Evolutionary conservation across 306 rosid genomes (phyloP).

Genomic region (Citrullus amarus): DNA sequence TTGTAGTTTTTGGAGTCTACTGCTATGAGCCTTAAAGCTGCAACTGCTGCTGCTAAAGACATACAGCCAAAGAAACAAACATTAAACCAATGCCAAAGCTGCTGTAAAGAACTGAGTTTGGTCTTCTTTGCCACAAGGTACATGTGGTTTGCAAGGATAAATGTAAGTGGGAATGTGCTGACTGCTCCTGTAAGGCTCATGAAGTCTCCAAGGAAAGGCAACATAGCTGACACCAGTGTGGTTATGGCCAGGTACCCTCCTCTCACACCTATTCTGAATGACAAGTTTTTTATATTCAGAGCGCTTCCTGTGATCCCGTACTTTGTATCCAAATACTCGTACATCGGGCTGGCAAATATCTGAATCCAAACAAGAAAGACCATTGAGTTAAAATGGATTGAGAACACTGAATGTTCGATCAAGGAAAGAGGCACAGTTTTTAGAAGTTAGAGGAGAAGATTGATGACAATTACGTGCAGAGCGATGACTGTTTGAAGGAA

Average conservation of each 20-base stretch:
- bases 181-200: conserved; percentile 98
- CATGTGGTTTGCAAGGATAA: conserved; percentile 93
- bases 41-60: conserved; percentile 68
- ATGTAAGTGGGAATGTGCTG: conserved; percentile 90
- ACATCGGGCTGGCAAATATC: conserved; percentile 99
- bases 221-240: conserved; percentile 63
- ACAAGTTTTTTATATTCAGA: conserved; percentile 38
- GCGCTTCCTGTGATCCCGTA: conserved; percentile 69
- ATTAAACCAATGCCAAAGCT: conserved; percentile 90
- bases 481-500: conserved; percentile 86
- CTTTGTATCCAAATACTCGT: conserved; percentile 69
- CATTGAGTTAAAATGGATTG: not conserved
- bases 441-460: conserved; percentile 3
- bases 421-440: not conserved
- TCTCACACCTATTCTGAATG: conserved; percentile 54
- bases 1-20: conserved; percentile 69
- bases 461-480: conserved; percentile 51
- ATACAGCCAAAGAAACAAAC: conserved; percentile 57
- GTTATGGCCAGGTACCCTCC: conserved; percentile 72
- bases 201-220: conserved; percentile 96
- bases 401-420: not conserved
- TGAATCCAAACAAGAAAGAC: conserved; percentile 12
- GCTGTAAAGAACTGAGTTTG: conserved; percentile 42
- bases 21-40: conserved; percentile 71
- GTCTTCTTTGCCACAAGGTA: conserved; percentile 62